Base-by-base conservation (phyloP, 176 grass and related monocot species). In the Calamus simplicifolius region DNA sequence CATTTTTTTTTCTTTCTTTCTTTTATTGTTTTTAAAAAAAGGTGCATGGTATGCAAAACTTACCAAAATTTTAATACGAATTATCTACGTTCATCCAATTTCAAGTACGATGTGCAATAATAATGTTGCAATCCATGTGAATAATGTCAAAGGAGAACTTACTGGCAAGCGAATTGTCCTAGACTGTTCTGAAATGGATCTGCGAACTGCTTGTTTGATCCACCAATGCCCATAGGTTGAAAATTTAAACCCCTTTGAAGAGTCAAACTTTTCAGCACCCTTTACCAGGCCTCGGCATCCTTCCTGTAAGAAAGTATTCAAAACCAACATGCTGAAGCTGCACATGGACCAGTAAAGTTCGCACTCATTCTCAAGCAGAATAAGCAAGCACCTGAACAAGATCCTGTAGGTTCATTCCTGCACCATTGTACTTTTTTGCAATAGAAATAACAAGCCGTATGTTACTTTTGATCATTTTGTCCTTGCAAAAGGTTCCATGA, bases 181-280 rank as follows among this genome's bases (percentile, higher is more conserved):
- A 8, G 87, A 82, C 54, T 84, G 76, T 60, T 87, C 84, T 19
- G 83, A 75, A 26, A 91, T 81, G 50, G 69, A 90, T 29, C 77
- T 97, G 52, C 87, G 75, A 55, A 97, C 83, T 67, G 87, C 71
- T 75, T 97, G 93, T 59, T 85, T 97, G 62, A 91, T 97, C 87
- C 87, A 97, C 87, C 93, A 88, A 60, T 91, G 84, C 19, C 81
- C 83, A 75, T 97, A 97, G 21, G 93, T 97, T 17, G 93, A 97
- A 55, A 91, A 97, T 29, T 89, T 91, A 60, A 97, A 97, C 71
- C 93, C 84, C 73, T 85, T 97, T 0, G 81, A 82, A 56, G 66
- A 81, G 55, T 97, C 87, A 80, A 97, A 97, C 49, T 92, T 97
- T 73, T 91, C 93, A 15, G 74, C 83, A 6, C 75, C 87, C 56